A percentile compares a stretch with the other conserved stretches of the same genome.
Evolutionary conservation across 192 early-diverging fungal genomes (phyloP).

Genomic region (Umbelopsis vinacea): DNA sequence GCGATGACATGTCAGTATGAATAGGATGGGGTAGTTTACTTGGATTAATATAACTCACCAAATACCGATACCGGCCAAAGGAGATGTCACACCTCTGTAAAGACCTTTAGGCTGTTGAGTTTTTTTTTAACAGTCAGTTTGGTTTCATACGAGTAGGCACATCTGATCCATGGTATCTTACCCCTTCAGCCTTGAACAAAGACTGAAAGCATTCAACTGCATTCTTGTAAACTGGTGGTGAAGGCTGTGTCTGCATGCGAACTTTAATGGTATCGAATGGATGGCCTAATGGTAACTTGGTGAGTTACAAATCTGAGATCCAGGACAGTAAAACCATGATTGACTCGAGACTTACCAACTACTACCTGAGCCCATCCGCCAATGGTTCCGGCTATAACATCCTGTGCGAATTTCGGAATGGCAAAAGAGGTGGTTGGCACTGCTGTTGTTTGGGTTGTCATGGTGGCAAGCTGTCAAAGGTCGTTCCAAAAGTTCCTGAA

Average conservation of each 20-base stretch:
- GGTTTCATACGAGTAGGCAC: not conserved
- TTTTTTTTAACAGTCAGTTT: not conserved
- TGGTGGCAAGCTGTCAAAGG: not conserved
- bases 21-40: not conserved
- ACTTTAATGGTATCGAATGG: constrained; percentile 74
- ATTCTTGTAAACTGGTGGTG: constrained; percentile 59
- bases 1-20: not conserved
- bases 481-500: constrained; percentile 2
- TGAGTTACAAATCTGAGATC: not conserved
- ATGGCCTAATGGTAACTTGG: constrained; percentile 46
- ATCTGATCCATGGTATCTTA: constrained; percentile 33
- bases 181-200: constrained; percentile 61
- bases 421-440: constrained; percentile 10
- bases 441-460: constrained; percentile 8
- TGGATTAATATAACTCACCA: constrained; percentile 49
- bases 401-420: constrained; percentile 54
- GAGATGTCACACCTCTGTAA: constrained; percentile 75
- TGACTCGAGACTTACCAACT: constrained; percentile 43
- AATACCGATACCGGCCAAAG: constrained; percentile 71
- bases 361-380: constrained; percentile 77
- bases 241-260: constrained; percentile 67
- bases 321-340: not conserved
- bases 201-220: constrained; percentile 61
- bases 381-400: constrained; percentile 63
- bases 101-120: constrained; percentile 56